Evolutionary conservation across 1,284 basidiomycete species (phyloP).

Genomic region (Sporisorium sorghi): DNA sequence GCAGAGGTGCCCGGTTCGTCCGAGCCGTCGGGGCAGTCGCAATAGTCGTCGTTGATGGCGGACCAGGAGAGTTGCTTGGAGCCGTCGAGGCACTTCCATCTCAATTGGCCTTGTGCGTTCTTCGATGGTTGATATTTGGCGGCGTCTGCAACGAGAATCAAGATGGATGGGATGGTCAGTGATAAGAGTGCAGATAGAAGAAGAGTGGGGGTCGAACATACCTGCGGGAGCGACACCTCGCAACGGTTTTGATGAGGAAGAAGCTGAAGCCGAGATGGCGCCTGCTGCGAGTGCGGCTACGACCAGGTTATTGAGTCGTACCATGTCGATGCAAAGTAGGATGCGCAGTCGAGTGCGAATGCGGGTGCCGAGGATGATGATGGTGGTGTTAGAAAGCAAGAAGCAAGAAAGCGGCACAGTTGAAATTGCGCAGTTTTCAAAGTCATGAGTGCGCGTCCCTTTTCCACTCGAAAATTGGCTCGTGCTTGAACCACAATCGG

Average conservation of each 20-base stretch:
- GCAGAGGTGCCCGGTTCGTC: slow-evolving; percentile 94
- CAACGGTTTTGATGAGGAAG: slow-evolving; percentile 9
- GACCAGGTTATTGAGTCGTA: slow-evolving; percentile 36
- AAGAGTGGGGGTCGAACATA: not conserved
- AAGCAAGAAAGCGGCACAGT: not conserved
- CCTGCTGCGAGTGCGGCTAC: slow-evolving; percentile 31
- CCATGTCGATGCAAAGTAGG: slow-evolving; percentile 17
- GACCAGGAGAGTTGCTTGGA: slow-evolving; percentile 73
- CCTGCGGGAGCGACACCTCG: slow-evolving; percentile 32
- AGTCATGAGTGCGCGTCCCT: not conserved
- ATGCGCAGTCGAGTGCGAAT: no score
- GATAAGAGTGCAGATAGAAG: no score
- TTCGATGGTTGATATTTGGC: slow-evolving; percentile 26
- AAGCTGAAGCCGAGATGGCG: slow-evolving; percentile 27
- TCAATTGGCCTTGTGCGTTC: slow-evolving; percentile 18
- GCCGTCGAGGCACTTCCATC: slow-evolving; percentile 59
- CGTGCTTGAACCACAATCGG: not conserved
- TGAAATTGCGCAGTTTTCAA: not conserved
- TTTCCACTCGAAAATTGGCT: not conserved
- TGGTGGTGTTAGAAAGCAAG: slow-evolving; percentile 6
- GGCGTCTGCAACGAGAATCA: slow-evolving; percentile 8
- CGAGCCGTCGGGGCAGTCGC: slow-evolving; percentile 90
- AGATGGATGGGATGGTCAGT: no score
- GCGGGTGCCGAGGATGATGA: not conserved
- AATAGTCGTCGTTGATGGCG: slow-evolving; percentile 92